Evolutionary conservation across 352 stramenopile genomes (phyloP), one percentile per base, ranked within the genome.

Genomic region (Globisporangium viniferum): DNA sequence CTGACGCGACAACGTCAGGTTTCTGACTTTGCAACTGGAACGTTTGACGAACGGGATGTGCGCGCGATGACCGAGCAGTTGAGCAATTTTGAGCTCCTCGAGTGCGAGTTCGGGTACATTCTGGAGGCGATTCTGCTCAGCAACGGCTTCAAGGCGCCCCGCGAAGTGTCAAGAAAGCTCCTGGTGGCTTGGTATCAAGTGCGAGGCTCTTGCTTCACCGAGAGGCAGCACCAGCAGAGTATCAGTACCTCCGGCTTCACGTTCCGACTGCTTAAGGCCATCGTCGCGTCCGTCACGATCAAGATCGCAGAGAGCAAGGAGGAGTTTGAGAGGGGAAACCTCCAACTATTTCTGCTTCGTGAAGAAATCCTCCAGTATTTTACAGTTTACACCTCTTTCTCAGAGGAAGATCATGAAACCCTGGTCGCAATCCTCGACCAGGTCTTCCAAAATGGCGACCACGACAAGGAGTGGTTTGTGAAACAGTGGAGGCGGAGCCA

Each of bases 61-160:
- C 46, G 22, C 2, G 53, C 46, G 10, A 72, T 72, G 29, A 76
- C 51, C 0, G 75, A 82, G 5, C 20, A 64, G 20, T 48, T 84
- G 48, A 73, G 76, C 41, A 72, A 48, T 3, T 76, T 88, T 54
- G 18, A 65, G 6, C 6, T 86, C 6, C 44, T 83, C 22, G 63
- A 67, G 49, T 74, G 59, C 51, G 70, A 82, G 29, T 35, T 60
- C 6, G n/a, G 10, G 14, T 78, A 73, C 35, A 63, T 84, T 18
- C 5, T 88, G 2, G 73, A 84, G 36, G 73, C 72, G 27, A 36
- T 84, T 20, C 36, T 88, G 3, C n/a, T 66, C 2, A 80, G 72
- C 41, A 72, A 57, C 53, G 58, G 51, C 0, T 86, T 84, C 59
- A 59, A 59, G 4, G 39, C 64, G 1, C 44, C 75, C 18, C 44